Evolutionary conservation across 2,329 filamentous ascomycete species (phyloP).

Genomic region (Lojkania enalia): DNA sequence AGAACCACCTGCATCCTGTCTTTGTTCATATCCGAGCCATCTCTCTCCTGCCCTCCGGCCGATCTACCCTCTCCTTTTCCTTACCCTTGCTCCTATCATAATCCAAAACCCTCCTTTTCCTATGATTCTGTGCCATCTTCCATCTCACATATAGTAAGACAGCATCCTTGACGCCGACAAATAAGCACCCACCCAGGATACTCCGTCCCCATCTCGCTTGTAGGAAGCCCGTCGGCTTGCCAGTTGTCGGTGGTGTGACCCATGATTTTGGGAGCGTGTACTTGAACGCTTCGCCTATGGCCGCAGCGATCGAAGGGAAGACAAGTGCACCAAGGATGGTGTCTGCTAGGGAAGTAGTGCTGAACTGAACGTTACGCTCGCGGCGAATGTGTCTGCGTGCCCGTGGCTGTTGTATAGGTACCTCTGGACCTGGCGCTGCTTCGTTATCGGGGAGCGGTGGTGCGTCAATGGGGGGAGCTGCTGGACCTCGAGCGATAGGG

Average conservation of each 20-base stretch:
- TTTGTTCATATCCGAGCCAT: no score
- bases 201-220: slow-evolving; percentile 88
- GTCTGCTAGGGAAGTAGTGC: slow-evolving; percentile 60
- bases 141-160: slow-evolving; percentile 62
- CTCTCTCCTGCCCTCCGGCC: not conserved
- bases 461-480: slow-evolving; percentile 33
- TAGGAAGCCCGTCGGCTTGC: slow-evolving; percentile 66
- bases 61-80: slow-evolving; percentile 12
- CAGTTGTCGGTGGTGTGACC: slow-evolving; percentile 51
- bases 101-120: slow-evolving; percentile 50
- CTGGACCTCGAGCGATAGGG: slow-evolving; percentile 29
- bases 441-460: slow-evolving; percentile 23
- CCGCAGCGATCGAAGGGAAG: slow-evolving; percentile 79
- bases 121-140: slow-evolving; percentile 55
- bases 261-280: slow-evolving; percentile 68
- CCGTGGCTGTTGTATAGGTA: slow-evolving; percentile 28
- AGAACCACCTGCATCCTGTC: no score
- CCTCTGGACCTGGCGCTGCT: slow-evolving; percentile 31
- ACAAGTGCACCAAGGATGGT: slow-evolving; percentile 70
- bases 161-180: slow-evolving; percentile 78
- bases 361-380: slow-evolving; percentile 56
- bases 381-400: slow-evolving; percentile 37
- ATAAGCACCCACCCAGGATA: slow-evolving; percentile 83
- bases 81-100: slow-evolving; percentile 33
- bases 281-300: slow-evolving; percentile 75